Percentiles rank a stretch among this genome's conserved stretches.
Conservation (phyloP, 2,329 filamentous ascomycete genomes). For the Raffaelea ambrosiae region DNA sequence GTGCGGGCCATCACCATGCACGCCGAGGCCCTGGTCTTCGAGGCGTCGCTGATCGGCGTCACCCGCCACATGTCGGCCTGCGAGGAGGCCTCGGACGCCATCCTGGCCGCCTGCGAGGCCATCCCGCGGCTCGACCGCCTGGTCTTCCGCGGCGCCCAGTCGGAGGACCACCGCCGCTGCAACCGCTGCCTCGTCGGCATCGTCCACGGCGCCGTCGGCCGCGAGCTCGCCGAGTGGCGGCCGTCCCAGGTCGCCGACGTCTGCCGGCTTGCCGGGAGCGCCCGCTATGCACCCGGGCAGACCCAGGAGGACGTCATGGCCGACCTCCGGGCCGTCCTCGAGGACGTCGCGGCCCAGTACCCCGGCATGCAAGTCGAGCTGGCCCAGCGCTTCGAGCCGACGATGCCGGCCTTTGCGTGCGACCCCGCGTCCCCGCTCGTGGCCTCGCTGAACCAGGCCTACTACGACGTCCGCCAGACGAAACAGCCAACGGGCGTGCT, state of each 20-base stretch:
- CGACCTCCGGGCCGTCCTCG: conserved; percentile 12
- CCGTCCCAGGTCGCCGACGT: conserved; percentile 17
- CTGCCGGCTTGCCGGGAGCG: conserved; percentile 16
- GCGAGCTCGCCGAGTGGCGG: conserved; percentile 17
- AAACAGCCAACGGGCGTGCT: conserved; percentile 17
- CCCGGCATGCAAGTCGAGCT: conserved; percentile 16
- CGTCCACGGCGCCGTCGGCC: conserved; percentile 17
- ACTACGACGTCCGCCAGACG: conserved; percentile 9
- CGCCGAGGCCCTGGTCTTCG: conserved; percentile 17
- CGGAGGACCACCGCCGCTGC: conserved; percentile 15
- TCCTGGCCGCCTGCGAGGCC: conserved; percentile 17
- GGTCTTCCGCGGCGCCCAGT: conserved; percentile 15
- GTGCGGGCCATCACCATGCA: conserved; percentile 19
- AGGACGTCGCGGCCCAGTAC: conserved; percentile 10
- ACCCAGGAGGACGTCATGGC: conserved; percentile 17
- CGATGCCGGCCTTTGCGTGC: conserved; percentile 19
- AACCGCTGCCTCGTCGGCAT: conserved; percentile 18
- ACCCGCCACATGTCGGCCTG: conserved; percentile 19
- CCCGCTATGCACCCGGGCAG: conserved; percentile 18
- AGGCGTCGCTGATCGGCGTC: conserved; percentile 15
- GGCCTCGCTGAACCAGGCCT: conserved; percentile 15
- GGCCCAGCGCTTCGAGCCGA: conserved; percentile 15
- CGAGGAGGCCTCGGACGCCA: conserved; percentile 18
- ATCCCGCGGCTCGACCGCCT: conserved; percentile 15
- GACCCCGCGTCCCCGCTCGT: conserved; percentile 12